Evolutionary conservation across 2,329 filamentous ascomycete genomes (phyloP), one percentile per base, ranked within the genome.

Genomic region (Clathrospora elynae): DNA sequence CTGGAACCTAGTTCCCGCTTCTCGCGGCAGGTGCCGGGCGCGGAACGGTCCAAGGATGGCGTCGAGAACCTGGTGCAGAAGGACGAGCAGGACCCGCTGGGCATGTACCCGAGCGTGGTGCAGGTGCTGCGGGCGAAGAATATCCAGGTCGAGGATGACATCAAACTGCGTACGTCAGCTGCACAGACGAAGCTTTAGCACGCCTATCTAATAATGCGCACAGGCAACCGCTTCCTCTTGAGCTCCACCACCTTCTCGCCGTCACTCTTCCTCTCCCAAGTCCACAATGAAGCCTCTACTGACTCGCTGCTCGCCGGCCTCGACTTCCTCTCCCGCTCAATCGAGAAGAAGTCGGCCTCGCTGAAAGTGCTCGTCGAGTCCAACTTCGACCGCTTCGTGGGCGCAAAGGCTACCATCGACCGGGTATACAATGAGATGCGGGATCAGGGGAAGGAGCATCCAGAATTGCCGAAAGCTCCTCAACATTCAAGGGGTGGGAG

Each of bases 391-490:
- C 87, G 92, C 55, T 99, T 99, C 74, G 93, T 99, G 42, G 87
- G 90, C 51, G 93, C 93, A 29, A 99, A 99, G 71, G 89, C 92
- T 12, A 97, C 92, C 6, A 97, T 99, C 62, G 93, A 99, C 73
- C 95, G 95, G 72, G 93, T 99, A 37, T 99, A 99, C 73, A 95
- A 86, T 50, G 93, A 99, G 71, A 99, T 99, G 93, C 77, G 80
- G 18, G 79, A 80, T 22, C 80, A 96, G 82, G 78, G 91, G 76
- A 71, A 73, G 28, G 72, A 79, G 42, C 39, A 33, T 0, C 12
- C 53, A 1, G 61, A 64, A 13, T 41, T 57, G 5, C 57, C 54
- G 20, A 35, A 39, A 25, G 67, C 71, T 12, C 67, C 73, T n/a
- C 67, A 73, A 13, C 85, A 88, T 62, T 85, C 82, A 13, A 79